A percentile compares a stretch with the other conserved stretches of the same genome.
These are phyloP conservation scores for Ascochyta lentis DNA, from an alignment of 2,329 filamentous ascomycete genomes.

Conservation along the genomic window DNA sequence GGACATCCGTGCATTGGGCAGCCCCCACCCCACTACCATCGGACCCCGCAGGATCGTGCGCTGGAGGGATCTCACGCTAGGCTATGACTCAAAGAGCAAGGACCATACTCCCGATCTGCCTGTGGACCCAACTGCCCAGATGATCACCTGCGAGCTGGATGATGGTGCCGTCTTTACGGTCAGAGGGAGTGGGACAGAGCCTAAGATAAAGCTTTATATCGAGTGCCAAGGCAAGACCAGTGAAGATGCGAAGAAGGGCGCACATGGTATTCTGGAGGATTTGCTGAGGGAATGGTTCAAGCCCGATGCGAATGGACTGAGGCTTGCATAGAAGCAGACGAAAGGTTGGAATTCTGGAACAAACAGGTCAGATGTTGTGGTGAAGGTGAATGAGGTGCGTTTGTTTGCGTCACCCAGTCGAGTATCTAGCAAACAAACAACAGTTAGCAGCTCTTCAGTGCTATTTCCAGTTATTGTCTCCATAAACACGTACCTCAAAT, in stretches of 20 bases:
- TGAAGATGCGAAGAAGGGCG: constrained; percentile 52
- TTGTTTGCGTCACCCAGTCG: neutral
- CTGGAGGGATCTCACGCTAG: constrained; percentile 68
- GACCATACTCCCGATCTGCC: constrained; percentile 63
- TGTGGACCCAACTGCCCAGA: constrained; percentile 64
- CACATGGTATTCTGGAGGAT: constrained; percentile 55
- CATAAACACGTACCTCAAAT: neutral
- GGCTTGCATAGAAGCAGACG: constrained; percentile 33
- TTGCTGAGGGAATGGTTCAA: constrained; percentile 60
- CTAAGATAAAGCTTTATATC: constrained; percentile 69
- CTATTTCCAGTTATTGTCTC: neutral
- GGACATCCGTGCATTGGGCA: constrained; percentile 57
- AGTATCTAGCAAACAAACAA: neutral
- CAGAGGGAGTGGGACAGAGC: constrained; percentile 68
- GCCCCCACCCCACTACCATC: constrained; percentile 54
- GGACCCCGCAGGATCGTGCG: constrained; percentile 61
- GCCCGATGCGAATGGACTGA: constrained; percentile 46
- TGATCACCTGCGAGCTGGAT: constrained; percentile 68
- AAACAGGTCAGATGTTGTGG: neutral
- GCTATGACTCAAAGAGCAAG: constrained; percentile 63
- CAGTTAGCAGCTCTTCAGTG: neutral
- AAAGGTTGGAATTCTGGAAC: neutral
- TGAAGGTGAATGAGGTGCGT: neutral
- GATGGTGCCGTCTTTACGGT: constrained; percentile 64
- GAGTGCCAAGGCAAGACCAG: constrained; percentile 54